Evolutionary conservation across 306 rosid genomes (phyloP).

Genomic region (Casuarina cunninghamiana): DNA sequence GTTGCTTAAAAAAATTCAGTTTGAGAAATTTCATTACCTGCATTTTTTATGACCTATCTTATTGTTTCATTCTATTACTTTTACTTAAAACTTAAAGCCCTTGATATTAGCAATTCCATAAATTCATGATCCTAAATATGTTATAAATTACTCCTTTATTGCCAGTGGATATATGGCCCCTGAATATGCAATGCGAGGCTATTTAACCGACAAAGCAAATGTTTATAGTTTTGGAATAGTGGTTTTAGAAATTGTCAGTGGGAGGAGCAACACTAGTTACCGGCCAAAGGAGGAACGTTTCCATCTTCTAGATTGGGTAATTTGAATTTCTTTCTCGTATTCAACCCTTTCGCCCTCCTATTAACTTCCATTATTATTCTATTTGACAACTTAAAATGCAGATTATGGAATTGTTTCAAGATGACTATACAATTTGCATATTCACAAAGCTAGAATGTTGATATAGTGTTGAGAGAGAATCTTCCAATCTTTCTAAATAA

Average conservation of each 20-base stretch:
- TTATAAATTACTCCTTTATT: background rate
- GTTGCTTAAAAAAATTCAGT: background rate
- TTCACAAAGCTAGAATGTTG: background rate
- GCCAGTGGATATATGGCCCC: conserved; percentile 44
- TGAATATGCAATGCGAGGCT: conserved; percentile 32
- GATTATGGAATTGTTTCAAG: background rate
- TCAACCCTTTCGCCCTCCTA: background rate
- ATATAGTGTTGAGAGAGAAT: too few species aligned
- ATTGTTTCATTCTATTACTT: background rate
- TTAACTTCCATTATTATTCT: background rate
- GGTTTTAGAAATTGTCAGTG: conserved; percentile 29
- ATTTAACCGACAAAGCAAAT: conserved; percentile 38
- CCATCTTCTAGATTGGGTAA: conserved; percentile 40
- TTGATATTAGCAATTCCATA: background rate
- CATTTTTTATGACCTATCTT: background rate
- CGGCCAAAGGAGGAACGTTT: conserved; percentile 4
- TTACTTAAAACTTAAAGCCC: background rate
- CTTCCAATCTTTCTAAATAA: too few species aligned
- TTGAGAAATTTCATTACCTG: background rate
- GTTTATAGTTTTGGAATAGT: conserved; percentile 39
- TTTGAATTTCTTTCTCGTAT: background rate
- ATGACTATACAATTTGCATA: background rate
- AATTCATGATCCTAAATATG: background rate
- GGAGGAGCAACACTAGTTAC: conserved; percentile 23
- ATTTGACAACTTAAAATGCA: background rate